Conservation (phyloP, 2,329 filamentous ascomycete genomes). For the Alternaria viburni region DNA sequence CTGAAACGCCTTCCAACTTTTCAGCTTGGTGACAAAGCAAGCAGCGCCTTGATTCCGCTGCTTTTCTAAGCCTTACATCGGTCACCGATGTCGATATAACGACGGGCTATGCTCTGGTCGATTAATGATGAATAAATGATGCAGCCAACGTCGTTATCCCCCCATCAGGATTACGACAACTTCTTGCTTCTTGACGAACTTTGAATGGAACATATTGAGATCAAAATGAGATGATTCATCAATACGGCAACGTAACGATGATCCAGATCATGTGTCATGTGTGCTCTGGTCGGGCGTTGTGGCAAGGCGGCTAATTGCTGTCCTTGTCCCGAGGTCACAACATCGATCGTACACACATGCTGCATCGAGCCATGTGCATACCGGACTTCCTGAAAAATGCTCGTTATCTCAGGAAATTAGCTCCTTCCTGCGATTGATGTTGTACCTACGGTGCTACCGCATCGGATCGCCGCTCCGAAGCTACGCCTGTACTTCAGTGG, state of each 20-base stretch:
- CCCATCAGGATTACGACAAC: too few species aligned
- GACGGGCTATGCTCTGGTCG: not conserved
- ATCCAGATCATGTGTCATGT: too few species aligned
- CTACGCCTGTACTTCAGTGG: not conserved
- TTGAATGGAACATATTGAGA: too few species aligned
- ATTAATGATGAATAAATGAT: too few species aligned
- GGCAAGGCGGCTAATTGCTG: not conserved
- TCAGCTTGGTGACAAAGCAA: not conserved
- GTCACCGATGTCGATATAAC: not conserved
- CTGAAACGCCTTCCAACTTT: not conserved
- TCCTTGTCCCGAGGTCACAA: not conserved
- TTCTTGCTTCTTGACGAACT: too few species aligned
- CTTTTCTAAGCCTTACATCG: not conserved
- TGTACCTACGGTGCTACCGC: not conserved
- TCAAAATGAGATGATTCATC: too few species aligned
- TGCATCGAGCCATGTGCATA: not conserved
- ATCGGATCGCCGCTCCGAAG: slow-evolving; percentile 1
- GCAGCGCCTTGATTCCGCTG: not conserved
- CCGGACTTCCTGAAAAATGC: not conserved
- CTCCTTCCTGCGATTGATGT: not conserved
- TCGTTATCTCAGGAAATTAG: not conserved
- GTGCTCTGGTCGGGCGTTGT: not conserved
- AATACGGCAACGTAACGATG: too few species aligned
- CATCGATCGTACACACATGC: not conserved
- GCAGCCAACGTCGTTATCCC: too few species aligned